Evolutionary conservation across 169 alveolate species (phyloP).

Genomic region (Cardiosporidium cionae): DNA sequence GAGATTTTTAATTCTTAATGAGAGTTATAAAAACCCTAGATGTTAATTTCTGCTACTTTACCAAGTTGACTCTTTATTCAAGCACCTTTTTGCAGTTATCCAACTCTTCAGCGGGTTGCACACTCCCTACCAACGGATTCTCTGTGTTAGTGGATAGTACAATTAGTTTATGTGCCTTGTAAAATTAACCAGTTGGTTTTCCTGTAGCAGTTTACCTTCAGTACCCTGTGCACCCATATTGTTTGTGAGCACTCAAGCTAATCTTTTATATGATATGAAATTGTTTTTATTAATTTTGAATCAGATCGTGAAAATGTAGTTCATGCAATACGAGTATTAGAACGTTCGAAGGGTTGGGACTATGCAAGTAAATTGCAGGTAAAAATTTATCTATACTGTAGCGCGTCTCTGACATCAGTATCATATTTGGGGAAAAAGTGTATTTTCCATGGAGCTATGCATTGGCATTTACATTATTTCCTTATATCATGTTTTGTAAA

Average conservation of each 20-base stretch:
- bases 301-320: slow-evolving; percentile 29
- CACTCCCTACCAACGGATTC: slow-evolving; percentile 38
- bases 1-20: neutral
- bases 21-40: neutral
- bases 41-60: neutral
- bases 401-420: neutral
- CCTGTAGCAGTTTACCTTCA: too few relatives aligned
- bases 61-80: neutral
- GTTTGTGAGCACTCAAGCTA: too few relatives aligned
- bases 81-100: slow-evolving; percentile 20
- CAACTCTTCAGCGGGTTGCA: slow-evolving; percentile 45
- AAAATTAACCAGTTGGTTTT: neutral
- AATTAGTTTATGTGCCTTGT: neutral
- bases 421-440: too few relatives aligned
- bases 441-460: too few relatives aligned
- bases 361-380: slow-evolving; percentile 27
- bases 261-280: too few relatives aligned
- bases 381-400: neutral
- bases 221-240: too few relatives aligned
- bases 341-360: slow-evolving; percentile 42
- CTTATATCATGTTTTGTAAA: neutral
- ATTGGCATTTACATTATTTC: too few relatives aligned
- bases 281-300: neutral
- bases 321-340: slow-evolving; percentile 39
- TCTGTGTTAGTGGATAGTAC: slow-evolving; percentile 15